Conservation (phyloP, 106 monocot genomes). For the Acorus gramineus region DNA sequence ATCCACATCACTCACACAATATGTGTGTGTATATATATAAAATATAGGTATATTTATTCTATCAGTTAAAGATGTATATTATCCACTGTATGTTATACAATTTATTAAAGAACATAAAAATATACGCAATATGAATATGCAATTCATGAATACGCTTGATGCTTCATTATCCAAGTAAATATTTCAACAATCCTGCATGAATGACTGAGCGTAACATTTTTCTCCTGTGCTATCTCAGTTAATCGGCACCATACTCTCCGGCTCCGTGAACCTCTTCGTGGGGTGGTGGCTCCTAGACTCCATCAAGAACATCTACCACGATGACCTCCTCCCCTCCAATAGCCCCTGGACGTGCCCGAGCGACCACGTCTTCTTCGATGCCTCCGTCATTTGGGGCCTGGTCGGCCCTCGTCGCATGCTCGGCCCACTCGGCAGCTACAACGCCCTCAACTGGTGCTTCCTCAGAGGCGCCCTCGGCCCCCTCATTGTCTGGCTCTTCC, state of each 20-base stretch:
- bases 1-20: no score
- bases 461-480: slow-evolving; percentile 58
- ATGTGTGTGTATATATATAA: no score
- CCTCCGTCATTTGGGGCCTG: slow-evolving; percentile 90
- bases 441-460: slow-evolving; percentile 77
- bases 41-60: no score
- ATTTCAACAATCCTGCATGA: no score
- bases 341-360: slow-evolving; percentile 94
- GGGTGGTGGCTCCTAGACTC: slow-evolving; percentile 93
- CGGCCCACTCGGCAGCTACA: slow-evolving; percentile 48
- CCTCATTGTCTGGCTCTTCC: slow-evolving; percentile 66
- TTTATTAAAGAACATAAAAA: no score
- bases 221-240: slow-evolving; percentile 22
- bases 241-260: slow-evolving; percentile 67
- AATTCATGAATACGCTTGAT: no score
- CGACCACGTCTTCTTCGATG: slow-evolving; percentile 89
- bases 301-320: slow-evolving; percentile 58
- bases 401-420: slow-evolving; percentile 54
- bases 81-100: no score
- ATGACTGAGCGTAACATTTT: neutral
- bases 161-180: no score
- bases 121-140: no score
- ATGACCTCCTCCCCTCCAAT: slow-evolving; percentile 36
- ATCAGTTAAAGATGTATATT: no score
- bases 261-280: slow-evolving; percentile 59